Evolutionary conservation across 2,329 filamentous ascomycete genomes (phyloP), one percentile per base, ranked within the genome.

Genomic region (Scedosporium apiospermum): DNA sequence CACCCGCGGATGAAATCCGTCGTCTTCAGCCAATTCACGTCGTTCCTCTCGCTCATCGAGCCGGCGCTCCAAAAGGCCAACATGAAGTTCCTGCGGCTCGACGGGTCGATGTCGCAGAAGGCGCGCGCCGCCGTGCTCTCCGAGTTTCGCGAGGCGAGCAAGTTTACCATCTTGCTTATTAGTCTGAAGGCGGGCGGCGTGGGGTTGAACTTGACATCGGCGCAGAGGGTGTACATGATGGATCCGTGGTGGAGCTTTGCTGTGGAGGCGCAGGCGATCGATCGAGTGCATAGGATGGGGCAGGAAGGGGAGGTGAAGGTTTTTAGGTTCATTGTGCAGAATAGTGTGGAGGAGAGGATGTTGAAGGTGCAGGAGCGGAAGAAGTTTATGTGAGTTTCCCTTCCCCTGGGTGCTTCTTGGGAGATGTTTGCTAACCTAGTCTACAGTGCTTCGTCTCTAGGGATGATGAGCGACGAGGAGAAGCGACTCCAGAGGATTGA

Each of bases 181-280:
- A 93, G 88, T 68, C 78, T 99, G 63, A 84, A 91, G 21, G 95
- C 96, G 0, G 95, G 96, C 4, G 96, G 95, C 26, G 95, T 99
- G 0, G 95, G 95, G 0, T 80, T 99, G 53, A 99, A 99, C 71
- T 76, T 99, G 65, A 98, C 93, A 0, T 88, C 87, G 67, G 95
- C 95, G 5, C 91, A 88, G 66, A 81, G 90, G 62, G 96, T 99
- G 4, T 99, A 89, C 77, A 96, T 99, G 90, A 98, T 99, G 95
- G 95, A 99, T 74, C 95, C 95, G 0, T 99, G 95, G 95, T 99
- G 95, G 95, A 96, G 90, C 71, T 99, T 93, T 74, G 93, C 95
- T 0, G 88, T 98, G 12, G 95, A 99, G 75, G 91, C 93, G 4
- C 95, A 99, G 75, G 95, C 95, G 7, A 98, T 99, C 70, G 95